Percentiles rank a stretch among this genome's conserved stretches.
These are phyloP conservation scores for Linaria vulgaris DNA, from an alignment of 257 asterid genomes.

Conservation along the genomic window DNA sequence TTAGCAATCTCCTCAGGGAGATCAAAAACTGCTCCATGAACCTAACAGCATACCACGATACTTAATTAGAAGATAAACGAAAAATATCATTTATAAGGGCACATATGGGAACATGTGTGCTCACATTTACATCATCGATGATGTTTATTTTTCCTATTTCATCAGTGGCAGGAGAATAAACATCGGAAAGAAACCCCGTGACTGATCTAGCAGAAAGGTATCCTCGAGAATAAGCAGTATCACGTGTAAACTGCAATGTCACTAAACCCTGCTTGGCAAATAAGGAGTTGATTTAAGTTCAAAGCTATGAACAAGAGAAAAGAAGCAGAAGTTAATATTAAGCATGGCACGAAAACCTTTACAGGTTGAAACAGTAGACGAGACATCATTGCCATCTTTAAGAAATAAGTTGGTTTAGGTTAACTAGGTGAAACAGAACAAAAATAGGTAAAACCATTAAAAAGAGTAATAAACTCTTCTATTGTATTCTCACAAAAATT, in stretches of 20 bases:
- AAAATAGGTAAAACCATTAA: too few relatives aligned
- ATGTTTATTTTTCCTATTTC: conserved; percentile 78
- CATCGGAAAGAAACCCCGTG: conserved; percentile 87
- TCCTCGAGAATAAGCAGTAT: conserved; percentile 56
- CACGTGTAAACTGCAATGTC: conserved; percentile 76
- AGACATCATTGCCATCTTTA: too few relatives aligned
- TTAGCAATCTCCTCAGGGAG: conserved; percentile 94
- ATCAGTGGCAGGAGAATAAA: conserved; percentile 87
- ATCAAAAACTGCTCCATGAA: conserved; percentile 93
- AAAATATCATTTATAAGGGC: conserved; percentile 1
- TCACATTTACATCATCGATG: conserved; percentile 70
- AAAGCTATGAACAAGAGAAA: background rate
- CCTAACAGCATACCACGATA: conserved; percentile 35
- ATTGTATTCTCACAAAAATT: too few relatives aligned
- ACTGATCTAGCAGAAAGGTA: conserved; percentile 77
- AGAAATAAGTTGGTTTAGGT: too few relatives aligned
- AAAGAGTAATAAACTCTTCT: too few relatives aligned
- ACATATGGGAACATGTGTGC: conserved; percentile 7
- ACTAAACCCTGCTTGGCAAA: conserved; percentile 63
- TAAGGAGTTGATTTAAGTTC: conserved; percentile 2
- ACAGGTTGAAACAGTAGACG: too few relatives aligned
- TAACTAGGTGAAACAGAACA: too few relatives aligned
- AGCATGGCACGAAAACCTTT: too few relatives aligned
- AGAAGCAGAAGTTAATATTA: too few relatives aligned
- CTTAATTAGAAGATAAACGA: conserved; percentile 19